Percentiles rank a stretch among this genome's conserved stretches.
phyloP scores from a whole-genome alignment of 176 grass and related monocot species.

The Bonia amplexicaulis region DNA sequence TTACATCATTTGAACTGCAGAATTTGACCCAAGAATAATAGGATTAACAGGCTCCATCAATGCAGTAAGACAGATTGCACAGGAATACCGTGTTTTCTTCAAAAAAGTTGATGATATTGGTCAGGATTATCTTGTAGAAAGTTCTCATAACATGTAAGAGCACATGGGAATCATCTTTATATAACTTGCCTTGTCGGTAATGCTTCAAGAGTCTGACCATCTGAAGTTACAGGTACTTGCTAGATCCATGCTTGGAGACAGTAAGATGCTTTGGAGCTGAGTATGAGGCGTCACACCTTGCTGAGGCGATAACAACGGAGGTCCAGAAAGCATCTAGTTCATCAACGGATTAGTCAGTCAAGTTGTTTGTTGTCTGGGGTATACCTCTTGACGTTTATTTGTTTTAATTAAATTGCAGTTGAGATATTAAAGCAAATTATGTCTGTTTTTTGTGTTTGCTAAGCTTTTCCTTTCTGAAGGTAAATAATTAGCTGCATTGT shows the following conservation, averaged over 20 bases:
- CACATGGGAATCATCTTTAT: not conserved
- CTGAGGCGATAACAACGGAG: constrained; percentile 68
- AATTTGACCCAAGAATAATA: constrained; percentile 86
- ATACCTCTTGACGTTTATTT: constrained; percentile 28
- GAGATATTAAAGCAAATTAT: constrained; percentile 19
- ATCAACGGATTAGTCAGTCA: constrained; percentile 33
- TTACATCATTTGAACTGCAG: constrained; percentile 43
- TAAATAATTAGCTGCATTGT: not conserved
- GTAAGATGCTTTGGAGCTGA: constrained; percentile 78
- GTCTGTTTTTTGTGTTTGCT: constrained; percentile 1
- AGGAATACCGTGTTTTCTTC: constrained; percentile 94
- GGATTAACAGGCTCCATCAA: constrained; percentile 64
- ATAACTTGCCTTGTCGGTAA: constrained; percentile 8
- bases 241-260: constrained; percentile 87
- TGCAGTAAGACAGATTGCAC: constrained; percentile 84
- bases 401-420: constrained; percentile 11
- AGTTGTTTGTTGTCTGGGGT: constrained; percentile 3
- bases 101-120: constrained; percentile 77
- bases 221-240: constrained; percentile 64
- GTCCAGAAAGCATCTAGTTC: constrained; percentile 52
- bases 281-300: constrained; percentile 67
- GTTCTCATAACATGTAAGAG: constrained; percentile 79
- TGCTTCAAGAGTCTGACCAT: constrained; percentile 19
- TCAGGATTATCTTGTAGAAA: constrained; percentile 91
- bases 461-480: constrained; percentile 6